phyloP scores from a whole-genome alignment of 805 yeast species.

The Suhomyces tanzawaensis region DNA sequence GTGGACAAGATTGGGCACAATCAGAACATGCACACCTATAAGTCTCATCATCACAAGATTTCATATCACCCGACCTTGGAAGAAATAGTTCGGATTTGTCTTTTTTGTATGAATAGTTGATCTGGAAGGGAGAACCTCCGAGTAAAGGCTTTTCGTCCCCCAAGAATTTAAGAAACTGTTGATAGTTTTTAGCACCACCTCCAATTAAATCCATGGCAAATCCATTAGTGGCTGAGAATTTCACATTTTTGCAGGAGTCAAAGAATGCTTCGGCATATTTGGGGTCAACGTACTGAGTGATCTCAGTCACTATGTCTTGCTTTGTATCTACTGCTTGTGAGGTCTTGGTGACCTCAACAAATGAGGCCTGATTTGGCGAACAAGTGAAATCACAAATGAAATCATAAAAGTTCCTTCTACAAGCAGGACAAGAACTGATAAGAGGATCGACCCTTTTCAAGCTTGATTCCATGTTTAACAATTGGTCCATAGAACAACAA shows the following conservation, averaged over 20 bases:
- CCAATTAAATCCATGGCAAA: conserved; percentile 96
- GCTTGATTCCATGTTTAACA: conserved; percentile 47
- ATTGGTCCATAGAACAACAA: conserved; percentile 73
- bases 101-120: conserved; percentile 58
- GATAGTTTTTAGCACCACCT: conserved; percentile 85
- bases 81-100: conserved; percentile 16
- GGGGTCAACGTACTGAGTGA: conserved; percentile 60
- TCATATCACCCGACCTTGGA: conserved; percentile 29
- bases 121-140: conserved; percentile 96
- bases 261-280: conserved; percentile 62
- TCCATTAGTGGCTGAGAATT: conserved; percentile 93
- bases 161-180: conserved; percentile 75
- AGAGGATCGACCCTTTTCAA: conserved; percentile 40
- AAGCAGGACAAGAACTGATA: conserved; percentile 74
- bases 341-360: conserved; percentile 63
- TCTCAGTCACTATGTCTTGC: conserved; percentile 63
- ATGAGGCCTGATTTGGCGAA: conserved; percentile 75
- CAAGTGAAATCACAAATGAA: conserved; percentile 88
- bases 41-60: conserved; percentile 58
- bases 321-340: conserved; percentile 49
- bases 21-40: conserved; percentile 90
- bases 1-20: conserved; percentile 79
- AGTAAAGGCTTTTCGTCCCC: conserved; percentile 93
- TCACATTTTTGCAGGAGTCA: conserved; percentile 84
- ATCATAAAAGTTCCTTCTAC: conserved; percentile 78